Base-by-base conservation (phyloP, 176 grass and related monocot species). In the Avena eriantha region DNA sequence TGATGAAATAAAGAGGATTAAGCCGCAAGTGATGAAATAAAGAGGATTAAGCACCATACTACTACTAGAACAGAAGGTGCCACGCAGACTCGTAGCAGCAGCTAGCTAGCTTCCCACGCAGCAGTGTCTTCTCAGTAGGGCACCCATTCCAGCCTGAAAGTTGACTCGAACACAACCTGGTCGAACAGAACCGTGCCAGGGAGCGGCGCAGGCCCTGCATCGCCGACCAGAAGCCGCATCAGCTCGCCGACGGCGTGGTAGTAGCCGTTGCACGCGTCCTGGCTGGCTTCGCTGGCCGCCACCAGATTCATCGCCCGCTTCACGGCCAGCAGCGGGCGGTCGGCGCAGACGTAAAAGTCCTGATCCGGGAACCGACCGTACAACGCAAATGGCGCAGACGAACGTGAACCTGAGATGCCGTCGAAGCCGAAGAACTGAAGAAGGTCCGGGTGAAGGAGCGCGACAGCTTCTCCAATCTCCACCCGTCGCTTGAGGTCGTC, bases 271-370 rank as follows among this genome's bases (percentile, higher is more conserved):
- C 77, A 78, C 0, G 66, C 1, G 17, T 1, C 18, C 66, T 61
- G 66, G 66, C 18, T 1, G 2, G 77, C 77, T 0, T 80, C 53
- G 35, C 33, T 16, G 5, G 11, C 64, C 3, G 7, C 22, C 15
- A 61, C 35, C 66, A 48, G 76, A 17, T 72, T 2, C 6, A 86
- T 7, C 3, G 76, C 76, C 4, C 76, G 76, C 53, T 72, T 77
- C 65, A 21, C 53, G 36, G 12, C 53, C 50, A 0, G 36, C 21
- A 86, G 51, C 24, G 17, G 51, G 36, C 79, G 76, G 76, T 80
- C 76, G 8, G 65, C 35, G 77, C 85, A 86, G 39, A 86, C 66
- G 66, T 36, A 86, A 4, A 80, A 51, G 23, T 7, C 11, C 16
- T 12, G 24, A 23, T 80, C 64, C 22, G 84, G 76, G 51, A 86